Base-by-base conservation (phyloP, 257 asterid genomes). In the Phtheirospermum japonicum region DNA sequence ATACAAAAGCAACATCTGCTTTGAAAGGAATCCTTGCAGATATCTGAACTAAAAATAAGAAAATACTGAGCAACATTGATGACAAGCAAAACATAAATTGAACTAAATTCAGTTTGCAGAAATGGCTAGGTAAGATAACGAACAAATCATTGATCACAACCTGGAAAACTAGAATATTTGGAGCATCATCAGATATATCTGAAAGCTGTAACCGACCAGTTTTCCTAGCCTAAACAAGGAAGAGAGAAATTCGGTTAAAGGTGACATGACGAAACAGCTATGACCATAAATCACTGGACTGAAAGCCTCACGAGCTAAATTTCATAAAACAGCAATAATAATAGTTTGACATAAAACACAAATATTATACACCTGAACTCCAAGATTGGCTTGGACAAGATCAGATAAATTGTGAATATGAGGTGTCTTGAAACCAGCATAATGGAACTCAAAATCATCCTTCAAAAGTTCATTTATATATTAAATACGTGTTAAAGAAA, bases 341-440 rank as follows among this genome's bases (percentile, higher is more conserved):
- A 40, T 57, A 30, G 61, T 57, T 53, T 64, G 45, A 51, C 45
- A 58, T 49, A 45, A 50, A 8, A 36, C 51, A 58, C 53, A 55
- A 49, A 7, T 48, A n/a, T 19, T 20, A 61, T 70, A n/a, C 76
- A 92, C 97, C 83, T 89, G 88, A 75, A 71, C 68, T 50, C 81
- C 99, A 72, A 93, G 86, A 80, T 93, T 79, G 68, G 70, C 66
- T 73, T 76, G 91, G 77, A 89, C 97, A 64, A 89, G 94, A 53
- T 93, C 99, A n/a, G 97, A 85, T 74, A 93, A 69, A 83, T 93
- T 93, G 74, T 93, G 99, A 73, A 83, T 77, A 77, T 87, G 86
- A 42, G 73, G 79, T 2, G 95, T 85, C 79, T 57, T 83, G 82
- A 89, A 83, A 36, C 97, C 97, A 63, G 96, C 81, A 74, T 82